Conservation (phyloP, 2,329 filamentous ascomycete genomes). For the Fusarium liriodendri region DNA sequence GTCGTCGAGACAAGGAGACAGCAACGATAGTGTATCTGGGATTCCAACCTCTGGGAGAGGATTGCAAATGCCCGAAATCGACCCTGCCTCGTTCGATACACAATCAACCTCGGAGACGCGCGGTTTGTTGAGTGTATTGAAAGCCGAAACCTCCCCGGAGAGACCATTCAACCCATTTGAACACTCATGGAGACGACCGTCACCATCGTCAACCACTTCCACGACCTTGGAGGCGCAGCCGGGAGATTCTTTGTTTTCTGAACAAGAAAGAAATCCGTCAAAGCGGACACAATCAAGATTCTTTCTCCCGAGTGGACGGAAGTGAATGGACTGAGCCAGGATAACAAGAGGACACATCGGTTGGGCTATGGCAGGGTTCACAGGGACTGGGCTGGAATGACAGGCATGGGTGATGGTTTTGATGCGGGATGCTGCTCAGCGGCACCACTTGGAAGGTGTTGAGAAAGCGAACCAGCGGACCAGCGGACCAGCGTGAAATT, state of each 20-base stretch:
- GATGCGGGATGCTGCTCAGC: constrained; percentile 13
- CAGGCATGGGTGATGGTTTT: background rate
- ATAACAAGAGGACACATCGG: background rate
- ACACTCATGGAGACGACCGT: background rate
- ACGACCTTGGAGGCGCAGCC: background rate
- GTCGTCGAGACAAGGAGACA: background rate
- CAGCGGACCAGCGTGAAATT: constrained; percentile 31
- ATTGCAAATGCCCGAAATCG: background rate
- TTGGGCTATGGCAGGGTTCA: background rate
- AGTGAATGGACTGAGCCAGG: background rate
- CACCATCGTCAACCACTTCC: background rate
- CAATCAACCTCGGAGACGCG: background rate
- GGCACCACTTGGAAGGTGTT: constrained; percentile 12
- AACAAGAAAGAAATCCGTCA: background rate
- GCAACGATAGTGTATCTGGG: background rate
- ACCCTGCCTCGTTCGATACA: background rate
- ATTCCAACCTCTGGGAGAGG: background rate
- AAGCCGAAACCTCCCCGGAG: background rate
- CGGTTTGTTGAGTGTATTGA: background rate
- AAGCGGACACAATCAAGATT: background rate
- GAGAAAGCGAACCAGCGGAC: constrained; percentile 17
- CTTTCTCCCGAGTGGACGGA: background rate
- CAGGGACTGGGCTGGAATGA: background rate
- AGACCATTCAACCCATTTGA: background rate
- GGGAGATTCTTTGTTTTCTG: background rate